phyloP scores from a whole-genome alignment of 148 eudicot species.

The Selenicereus undatus region DNA sequence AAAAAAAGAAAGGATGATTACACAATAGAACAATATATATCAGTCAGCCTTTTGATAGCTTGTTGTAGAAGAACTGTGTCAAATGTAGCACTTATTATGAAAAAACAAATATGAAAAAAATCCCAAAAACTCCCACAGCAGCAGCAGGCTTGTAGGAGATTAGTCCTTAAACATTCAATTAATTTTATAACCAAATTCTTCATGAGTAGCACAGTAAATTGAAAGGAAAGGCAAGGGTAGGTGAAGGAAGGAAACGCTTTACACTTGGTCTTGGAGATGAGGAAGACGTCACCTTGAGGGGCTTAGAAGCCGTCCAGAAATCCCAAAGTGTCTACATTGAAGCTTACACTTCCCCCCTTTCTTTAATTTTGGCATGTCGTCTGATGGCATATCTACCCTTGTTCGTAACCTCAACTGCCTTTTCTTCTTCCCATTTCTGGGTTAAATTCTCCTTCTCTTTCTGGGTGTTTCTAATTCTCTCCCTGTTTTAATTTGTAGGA shows the following conservation, averaged over 20 bases:
- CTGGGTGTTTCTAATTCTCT: neutral
- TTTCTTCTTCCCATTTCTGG: neutral
- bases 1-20: too few species aligned
- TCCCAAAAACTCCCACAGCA: too few species aligned
- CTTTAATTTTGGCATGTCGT: conserved; percentile 73
- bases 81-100: too few species aligned
- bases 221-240: too few species aligned
- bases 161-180: too few species aligned
- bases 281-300: conserved; percentile 78
- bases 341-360: conserved; percentile 89
- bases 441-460: neutral
- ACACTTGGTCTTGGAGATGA: conserved; percentile 85
- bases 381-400: conserved; percentile 66
- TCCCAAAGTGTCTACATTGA: conserved; percentile 73
- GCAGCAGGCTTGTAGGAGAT: too few species aligned
- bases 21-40: too few species aligned
- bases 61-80: too few species aligned
- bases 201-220: too few species aligned
- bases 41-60: too few species aligned
- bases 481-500: conserved; percentile 38
- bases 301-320: conserved; percentile 68
- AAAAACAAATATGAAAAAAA: too few species aligned
- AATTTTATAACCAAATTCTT: too few species aligned
- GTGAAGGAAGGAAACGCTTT: conserved; percentile 39
- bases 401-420: conserved; percentile 44